Evolutionary conservation across 140 eudicot genomes (phyloP).

Genomic region (Oenanthe javanica): DNA sequence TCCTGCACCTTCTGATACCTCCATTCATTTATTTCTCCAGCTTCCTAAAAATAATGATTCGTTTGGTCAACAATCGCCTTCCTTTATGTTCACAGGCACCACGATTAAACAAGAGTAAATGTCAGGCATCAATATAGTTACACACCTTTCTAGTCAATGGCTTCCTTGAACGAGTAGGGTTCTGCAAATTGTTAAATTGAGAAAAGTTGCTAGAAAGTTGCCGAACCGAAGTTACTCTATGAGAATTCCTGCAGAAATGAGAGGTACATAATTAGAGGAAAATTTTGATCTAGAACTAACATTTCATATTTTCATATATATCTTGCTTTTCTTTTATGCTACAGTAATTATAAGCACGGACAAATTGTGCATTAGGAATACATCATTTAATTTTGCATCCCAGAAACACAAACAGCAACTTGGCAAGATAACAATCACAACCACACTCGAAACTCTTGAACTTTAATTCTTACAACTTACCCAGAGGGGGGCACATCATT

Average conservation of each 20-base stretch:
- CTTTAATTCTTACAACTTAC: constrained; percentile 27
- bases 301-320: neutral
- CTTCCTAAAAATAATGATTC: constrained; percentile 41
- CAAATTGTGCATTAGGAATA: neutral
- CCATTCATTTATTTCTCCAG: constrained; percentile 80
- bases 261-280: neutral
- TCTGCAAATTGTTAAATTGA: constrained; percentile 73
- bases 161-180: constrained; percentile 73
- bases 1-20: constrained; percentile 78
- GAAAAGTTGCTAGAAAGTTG: constrained; percentile 83
- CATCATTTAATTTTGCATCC: neutral
- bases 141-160: constrained; percentile 81
- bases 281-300: neutral
- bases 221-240: constrained; percentile 55
- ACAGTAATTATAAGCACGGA: neutral
- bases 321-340: neutral
- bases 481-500: constrained; percentile 62
- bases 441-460: neutral
- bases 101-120: neutral
- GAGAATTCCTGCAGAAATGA: constrained; percentile 39
- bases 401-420: neutral
- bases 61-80: neutral
- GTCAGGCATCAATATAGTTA: neutral
- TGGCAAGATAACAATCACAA: constrained; percentile 2
- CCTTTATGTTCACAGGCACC: neutral